Evolutionary conservation across 2,329 filamentous ascomycete species (phyloP).

Genomic region (Proliferodiscus dingleyae): DNA sequence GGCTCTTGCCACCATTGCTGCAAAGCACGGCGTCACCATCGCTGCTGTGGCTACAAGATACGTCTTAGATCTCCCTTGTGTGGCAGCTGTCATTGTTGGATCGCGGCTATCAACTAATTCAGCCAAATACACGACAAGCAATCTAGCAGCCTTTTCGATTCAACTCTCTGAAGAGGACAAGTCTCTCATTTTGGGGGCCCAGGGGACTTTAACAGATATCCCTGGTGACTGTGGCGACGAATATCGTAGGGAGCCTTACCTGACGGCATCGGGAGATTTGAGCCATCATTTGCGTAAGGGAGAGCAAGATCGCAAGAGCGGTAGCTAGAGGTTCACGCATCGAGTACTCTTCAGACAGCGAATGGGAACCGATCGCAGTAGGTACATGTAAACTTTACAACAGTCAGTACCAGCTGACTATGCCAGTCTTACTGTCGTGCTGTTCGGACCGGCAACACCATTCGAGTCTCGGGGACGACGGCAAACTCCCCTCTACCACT

Average conservation of each 20-base stretch:
- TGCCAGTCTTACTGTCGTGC: slow-evolving; percentile 25
- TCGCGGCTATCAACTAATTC: slow-evolving; percentile 5
- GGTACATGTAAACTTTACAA: neutral
- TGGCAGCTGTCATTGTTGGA: slow-evolving; percentile 11
- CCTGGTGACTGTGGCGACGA: slow-evolving; percentile 33
- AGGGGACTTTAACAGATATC: slow-evolving; percentile 25
- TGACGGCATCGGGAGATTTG: slow-evolving; percentile 32
- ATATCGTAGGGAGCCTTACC: slow-evolving; percentile 30
- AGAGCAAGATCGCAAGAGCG: slow-evolving; percentile 13
- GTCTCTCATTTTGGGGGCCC: slow-evolving; percentile 16
- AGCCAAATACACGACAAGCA: slow-evolving; percentile 4
- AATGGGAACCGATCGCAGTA: slow-evolving; percentile 32
- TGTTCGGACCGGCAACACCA: slow-evolving; percentile 24
- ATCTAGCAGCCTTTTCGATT: slow-evolving; percentile 6
- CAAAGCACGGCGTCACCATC: slow-evolving; percentile 4
- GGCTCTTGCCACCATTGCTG: slow-evolving; percentile 1
- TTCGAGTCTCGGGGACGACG: slow-evolving; percentile 32
- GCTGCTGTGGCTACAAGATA: slow-evolving; percentile 8
- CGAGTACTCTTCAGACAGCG: slow-evolving; percentile 29
- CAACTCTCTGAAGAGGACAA: slow-evolving; percentile 4
- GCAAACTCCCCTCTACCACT: slow-evolving; percentile 24
- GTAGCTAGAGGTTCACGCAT: slow-evolving; percentile 22
- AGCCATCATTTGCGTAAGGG: slow-evolving; percentile 27
- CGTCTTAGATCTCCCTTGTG: slow-evolving; percentile 6
- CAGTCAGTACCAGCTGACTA: too few relatives aligned